phyloP scores from a whole-genome alignment of 192 early-diverging fungal species.

The Kappamyces sp. region DNA sequence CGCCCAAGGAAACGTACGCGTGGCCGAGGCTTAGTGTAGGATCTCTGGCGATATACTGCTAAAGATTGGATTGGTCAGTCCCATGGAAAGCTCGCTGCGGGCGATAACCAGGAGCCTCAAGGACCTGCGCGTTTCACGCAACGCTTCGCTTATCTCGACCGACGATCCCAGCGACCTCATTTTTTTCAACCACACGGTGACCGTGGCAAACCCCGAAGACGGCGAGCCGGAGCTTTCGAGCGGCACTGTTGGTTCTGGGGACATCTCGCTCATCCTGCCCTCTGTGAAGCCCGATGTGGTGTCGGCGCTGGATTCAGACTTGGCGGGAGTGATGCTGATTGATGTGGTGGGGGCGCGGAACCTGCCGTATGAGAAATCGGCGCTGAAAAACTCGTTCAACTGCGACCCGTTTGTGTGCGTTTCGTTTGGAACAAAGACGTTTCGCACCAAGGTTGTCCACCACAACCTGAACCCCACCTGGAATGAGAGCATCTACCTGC shows the following conservation, averaged over 20 bases:
- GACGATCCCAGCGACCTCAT: slow-evolving; percentile 33
- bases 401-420: slow-evolving; percentile 80
- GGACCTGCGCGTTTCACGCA: background rate
- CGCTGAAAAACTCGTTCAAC: slow-evolving; percentile 56
- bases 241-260: no score
- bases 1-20: slow-evolving; percentile 7
- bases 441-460: slow-evolving; percentile 56
- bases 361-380: slow-evolving; percentile 26
- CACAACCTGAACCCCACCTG: slow-evolving; percentile 68
- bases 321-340: background rate
- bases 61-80: slow-evolving; percentile 30
- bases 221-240: background rate
- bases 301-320: no score
- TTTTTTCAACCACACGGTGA: slow-evolving; percentile 10
- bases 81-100: slow-evolving; percentile 22
- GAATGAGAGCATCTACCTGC: slow-evolving; percentile 66
- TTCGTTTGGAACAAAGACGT: slow-evolving; percentile 62
- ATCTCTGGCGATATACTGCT: slow-evolving; percentile 34
- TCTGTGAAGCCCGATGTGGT: no score
- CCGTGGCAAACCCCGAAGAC: slow-evolving; percentile 6
- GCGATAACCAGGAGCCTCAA: slow-evolving; percentile 17
- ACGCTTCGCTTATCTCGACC: slow-evolving; percentile 26
- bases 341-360: slow-evolving; percentile 28
- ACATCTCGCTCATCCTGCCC: no score
- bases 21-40: slow-evolving; percentile 11